phyloP scores from a whole-genome alignment of 805 yeast genomes.

The Cyberlindnera euphorbiiphila region DNA sequence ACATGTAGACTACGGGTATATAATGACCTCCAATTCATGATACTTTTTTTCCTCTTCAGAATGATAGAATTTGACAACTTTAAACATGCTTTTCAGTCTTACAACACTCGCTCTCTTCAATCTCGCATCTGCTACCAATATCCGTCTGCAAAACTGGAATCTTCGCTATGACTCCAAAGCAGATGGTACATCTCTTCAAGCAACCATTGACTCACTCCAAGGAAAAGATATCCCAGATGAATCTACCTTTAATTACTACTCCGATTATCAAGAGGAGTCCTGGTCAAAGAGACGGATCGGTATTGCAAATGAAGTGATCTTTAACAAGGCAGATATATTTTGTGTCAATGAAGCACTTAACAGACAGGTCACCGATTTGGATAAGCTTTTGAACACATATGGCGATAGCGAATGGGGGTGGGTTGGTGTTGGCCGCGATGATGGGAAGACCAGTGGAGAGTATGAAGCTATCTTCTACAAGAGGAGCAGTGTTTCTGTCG shows the following conservation, averaged over 20 bases:
- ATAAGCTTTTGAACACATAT: conserved; percentile 23
- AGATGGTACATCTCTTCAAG: conserved; percentile 10
- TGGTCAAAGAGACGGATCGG: conserved; percentile 36
- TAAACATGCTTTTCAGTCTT: too few relatives aligned
- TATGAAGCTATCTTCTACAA: conserved; percentile 40
- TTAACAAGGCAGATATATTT: conserved; percentile 33
- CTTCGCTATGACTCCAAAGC: conserved; percentile 19
- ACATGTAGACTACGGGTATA: too few relatives aligned
- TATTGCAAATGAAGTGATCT: conserved; percentile 33
- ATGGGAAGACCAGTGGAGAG: conserved; percentile 40
- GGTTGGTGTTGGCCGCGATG: conserved; percentile 44
- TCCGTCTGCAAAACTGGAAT: conserved; percentile 16
- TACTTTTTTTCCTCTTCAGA: too few relatives aligned
- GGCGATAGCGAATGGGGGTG: conserved; percentile 28
- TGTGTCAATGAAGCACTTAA: conserved; percentile 37
- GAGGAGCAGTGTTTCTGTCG: conserved; percentile 28
- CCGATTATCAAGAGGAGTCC: conserved; percentile 29
- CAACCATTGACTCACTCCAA: conserved; percentile 7
- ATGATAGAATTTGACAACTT: too few relatives aligned
- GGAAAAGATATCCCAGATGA: conserved; percentile 10
- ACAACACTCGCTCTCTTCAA: background rate
- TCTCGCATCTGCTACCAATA: background rate
- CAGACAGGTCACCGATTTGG: conserved; percentile 37
- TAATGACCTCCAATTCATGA: too few relatives aligned
- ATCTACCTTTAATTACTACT: conserved; percentile 20